These are phyloP conservation scores for Teunomyces aglyptinius DNA, from an alignment of 805 yeast genomes.

Conservation along the genomic window DNA sequence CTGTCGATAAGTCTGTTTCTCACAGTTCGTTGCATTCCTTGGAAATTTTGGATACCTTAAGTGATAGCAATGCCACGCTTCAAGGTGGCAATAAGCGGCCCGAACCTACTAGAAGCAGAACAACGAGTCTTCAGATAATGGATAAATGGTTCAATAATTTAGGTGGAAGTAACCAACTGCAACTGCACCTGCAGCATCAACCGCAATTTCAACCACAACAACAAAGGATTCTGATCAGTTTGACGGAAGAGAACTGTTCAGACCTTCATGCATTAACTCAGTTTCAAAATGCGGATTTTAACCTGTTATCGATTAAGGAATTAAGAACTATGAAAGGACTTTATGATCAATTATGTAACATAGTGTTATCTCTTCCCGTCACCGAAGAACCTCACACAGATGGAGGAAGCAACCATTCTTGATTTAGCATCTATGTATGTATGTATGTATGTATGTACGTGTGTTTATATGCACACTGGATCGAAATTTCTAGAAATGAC, in stretches of 20 bases:
- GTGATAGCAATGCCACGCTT: slow-evolving; percentile 9
- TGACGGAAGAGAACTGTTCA: slow-evolving; percentile 4
- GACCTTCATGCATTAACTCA: slow-evolving; percentile 25
- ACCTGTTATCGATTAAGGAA: slow-evolving; percentile 33
- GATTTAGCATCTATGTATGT: neutral
- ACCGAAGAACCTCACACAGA: neutral
- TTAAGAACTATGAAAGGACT: slow-evolving; percentile 30
- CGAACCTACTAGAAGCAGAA: slow-evolving; percentile 28
- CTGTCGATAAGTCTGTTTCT: slow-evolving; percentile 18
- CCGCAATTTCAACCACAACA: slow-evolving; percentile 8
- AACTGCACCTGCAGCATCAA: slow-evolving; percentile 2
- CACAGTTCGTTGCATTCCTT: slow-evolving; percentile 35
- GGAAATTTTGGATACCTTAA: slow-evolving; percentile 19
- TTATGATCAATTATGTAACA: slow-evolving; percentile 38
- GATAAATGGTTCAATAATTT: slow-evolving; percentile 44
- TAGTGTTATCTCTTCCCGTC: neutral
- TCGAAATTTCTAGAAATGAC: slow-evolving; percentile 1
- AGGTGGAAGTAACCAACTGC: slow-evolving; percentile 8
- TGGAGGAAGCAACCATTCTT: neutral
- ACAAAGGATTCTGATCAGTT: slow-evolving; percentile 5
- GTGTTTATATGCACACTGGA: neutral
- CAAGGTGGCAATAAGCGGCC: slow-evolving; percentile 16
- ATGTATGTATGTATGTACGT: too few species aligned
- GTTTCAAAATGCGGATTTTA: slow-evolving; percentile 35
- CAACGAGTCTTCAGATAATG: slow-evolving; percentile 41